Evolutionary conservation across 805 yeast species (phyloP), one percentile per base, ranked within the genome.

Genomic region (Saccharomycopsis sp.): DNA sequence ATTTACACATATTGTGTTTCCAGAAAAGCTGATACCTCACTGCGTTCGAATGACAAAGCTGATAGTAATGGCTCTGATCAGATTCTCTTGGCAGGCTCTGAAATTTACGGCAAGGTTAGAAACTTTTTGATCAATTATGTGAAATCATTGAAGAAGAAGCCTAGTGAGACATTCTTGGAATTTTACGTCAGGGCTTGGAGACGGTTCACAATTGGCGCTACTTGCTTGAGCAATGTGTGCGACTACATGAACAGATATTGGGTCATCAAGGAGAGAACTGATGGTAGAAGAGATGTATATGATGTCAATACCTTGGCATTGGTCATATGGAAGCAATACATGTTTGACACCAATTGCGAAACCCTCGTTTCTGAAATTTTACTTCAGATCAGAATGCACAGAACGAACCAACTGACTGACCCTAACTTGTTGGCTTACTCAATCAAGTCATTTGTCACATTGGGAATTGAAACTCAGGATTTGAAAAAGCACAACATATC

Each of bases 181-280:
- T 85, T 83, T 55, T 92, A 92, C 54, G 94, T 85, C 34, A 69
- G 77, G 54, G 75, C 80, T 50, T 94, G 97, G 96, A 77, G 77
- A 48, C 73, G 97, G 46, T 92, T 73, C 58, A 76, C 94, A 17
- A 77, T 85, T 39, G 97, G 97, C 20, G 94, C 97, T 1, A 82
- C 87, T 12, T 83, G 85, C 60, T 63, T 92, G 58, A 87, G 86
- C 59, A 92, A 94, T 57, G 88, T 94, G 4, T 84, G 92, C 54
- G 96, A 89, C 58, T 92, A 92, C 61, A 77, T 92, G 73, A 92
- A 92, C 61, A 73, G 97, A 48, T 92, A 89, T 62, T 92, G 98
- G 98, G 96, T 94, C 33, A 83, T 82, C 52, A 88, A 94, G 55
- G 97, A 89, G 61, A 73, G 97, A 55, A 81, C 86, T 32, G 96